Conservation (phyloP, 2,329 filamentous ascomycete species). For the Pezicula carpinea region DNA sequence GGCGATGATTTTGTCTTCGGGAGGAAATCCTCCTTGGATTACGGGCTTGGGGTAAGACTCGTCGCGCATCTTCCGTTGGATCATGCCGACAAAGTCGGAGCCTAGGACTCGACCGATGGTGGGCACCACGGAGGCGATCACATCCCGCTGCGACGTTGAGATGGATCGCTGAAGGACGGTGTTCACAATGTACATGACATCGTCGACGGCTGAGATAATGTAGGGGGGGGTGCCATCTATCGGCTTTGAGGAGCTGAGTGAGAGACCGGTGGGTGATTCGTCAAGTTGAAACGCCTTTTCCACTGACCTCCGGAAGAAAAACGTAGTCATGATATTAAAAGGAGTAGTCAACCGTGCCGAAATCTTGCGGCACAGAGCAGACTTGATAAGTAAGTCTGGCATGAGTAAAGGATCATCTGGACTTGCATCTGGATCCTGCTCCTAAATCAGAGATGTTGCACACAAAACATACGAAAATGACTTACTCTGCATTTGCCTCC, state of each 20-base stretch:
- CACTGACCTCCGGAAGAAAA: slow-evolving; percentile 93
- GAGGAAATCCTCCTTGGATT: slow-evolving; percentile 75
- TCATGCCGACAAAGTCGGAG: slow-evolving; percentile 92
- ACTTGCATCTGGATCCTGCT: slow-evolving; percentile 46
- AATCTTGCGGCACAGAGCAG: slow-evolving; percentile 76
- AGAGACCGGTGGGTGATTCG: slow-evolving; percentile 76
- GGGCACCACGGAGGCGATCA: slow-evolving; percentile 74
- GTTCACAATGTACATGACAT: slow-evolving; percentile 99
- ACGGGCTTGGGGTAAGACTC: slow-evolving; percentile 83
- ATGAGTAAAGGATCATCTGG: slow-evolving; percentile 56
- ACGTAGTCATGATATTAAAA: slow-evolving; percentile 89
- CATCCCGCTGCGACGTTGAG: slow-evolving; percentile 75
- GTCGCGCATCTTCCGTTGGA: slow-evolving; percentile 95
- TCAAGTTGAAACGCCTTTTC: slow-evolving; percentile 98
- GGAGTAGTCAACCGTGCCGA: slow-evolving; percentile 68
- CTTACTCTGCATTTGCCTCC: slow-evolving; percentile 78
- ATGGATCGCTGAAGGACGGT: slow-evolving; percentile 83
- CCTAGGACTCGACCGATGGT: slow-evolving; percentile 76
- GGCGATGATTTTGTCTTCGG: slow-evolving; percentile 80
- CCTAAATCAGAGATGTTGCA: slow-evolving; percentile 27
- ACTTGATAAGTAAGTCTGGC: slow-evolving; percentile 72
- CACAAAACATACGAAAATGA: slow-evolving; percentile 17
- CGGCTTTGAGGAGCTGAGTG: slow-evolving; percentile 66
- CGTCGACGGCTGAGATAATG: slow-evolving; percentile 93
- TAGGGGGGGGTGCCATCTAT: slow-evolving; percentile 78